Evolutionary conservation across 179 eudicot species (phyloP).

Genomic region (Beta corolliflora): DNA sequence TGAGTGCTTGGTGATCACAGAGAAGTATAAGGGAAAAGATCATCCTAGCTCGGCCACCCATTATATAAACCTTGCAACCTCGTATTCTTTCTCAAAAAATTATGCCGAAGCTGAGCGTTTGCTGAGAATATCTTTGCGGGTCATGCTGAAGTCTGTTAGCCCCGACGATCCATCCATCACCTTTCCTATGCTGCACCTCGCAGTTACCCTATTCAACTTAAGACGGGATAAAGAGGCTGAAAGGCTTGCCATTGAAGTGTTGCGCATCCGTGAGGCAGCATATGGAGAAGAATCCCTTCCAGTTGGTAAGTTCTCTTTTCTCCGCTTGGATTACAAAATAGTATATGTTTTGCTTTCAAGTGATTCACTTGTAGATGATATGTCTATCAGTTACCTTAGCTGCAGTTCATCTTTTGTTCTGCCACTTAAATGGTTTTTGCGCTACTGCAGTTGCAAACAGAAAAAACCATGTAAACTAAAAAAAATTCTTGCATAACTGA

Average conservation of each 20-base stretch:
- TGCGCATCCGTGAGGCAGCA: slow-evolving; percentile 75
- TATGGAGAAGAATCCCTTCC: slow-evolving; percentile 81
- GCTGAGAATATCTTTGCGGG: slow-evolving; percentile 62
- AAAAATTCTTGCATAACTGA: no score
- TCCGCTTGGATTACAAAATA: no score
- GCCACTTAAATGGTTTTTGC: neutral
- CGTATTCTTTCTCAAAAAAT: slow-evolving; percentile 67
- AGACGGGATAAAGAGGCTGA: slow-evolving; percentile 78
- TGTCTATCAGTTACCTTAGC: neutral
- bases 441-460: neutral
- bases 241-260: slow-evolving; percentile 61
- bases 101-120: slow-evolving; percentile 77
- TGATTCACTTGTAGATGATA: neutral
- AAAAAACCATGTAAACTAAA: neutral
- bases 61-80: slow-evolving; percentile 73
- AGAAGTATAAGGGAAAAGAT: slow-evolving; percentile 73
- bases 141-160: slow-evolving; percentile 52
- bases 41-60: slow-evolving; percentile 74
- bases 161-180: slow-evolving; percentile 80
- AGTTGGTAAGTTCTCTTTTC: slow-evolving; percentile 57
- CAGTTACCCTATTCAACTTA: slow-evolving; percentile 68
- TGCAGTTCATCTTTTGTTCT: no score
- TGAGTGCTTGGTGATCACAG: slow-evolving; percentile 65
- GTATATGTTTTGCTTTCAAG: neutral
- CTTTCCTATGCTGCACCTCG: slow-evolving; percentile 83